Conservation (phyloP, 805 yeast species). For the Danielia reshetovae region DNA sequence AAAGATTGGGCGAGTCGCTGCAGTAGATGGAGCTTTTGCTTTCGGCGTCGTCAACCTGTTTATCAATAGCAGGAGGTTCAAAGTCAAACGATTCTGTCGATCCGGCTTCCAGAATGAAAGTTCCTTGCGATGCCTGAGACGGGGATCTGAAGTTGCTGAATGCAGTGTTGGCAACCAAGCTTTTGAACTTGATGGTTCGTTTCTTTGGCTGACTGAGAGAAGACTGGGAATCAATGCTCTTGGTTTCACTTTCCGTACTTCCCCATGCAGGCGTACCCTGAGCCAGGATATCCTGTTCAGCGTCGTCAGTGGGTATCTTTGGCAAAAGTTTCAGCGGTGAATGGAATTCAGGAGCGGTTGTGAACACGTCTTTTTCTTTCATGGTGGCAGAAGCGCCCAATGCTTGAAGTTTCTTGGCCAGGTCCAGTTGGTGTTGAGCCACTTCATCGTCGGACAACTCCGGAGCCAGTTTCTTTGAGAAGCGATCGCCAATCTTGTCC, state of each 20-base stretch:
- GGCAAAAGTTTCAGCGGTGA: background rate
- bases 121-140: slow-evolving; percentile 4
- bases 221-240: background rate
- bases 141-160: slow-evolving; percentile 29
- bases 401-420: background rate
- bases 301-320: background rate
- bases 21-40: slow-evolving; percentile 6
- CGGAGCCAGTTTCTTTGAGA: slow-evolving; percentile 1
- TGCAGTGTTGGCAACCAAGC: slow-evolving; percentile 34
- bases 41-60: slow-evolving; percentile 1
- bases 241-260: no score
- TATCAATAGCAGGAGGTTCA: background rate
- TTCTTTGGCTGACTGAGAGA: slow-evolving; percentile 1
- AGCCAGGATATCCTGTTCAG: no score
- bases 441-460: slow-evolving; percentile 2
- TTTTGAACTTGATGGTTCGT: slow-evolving; percentile 7
- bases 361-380: background rate
- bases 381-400: background rate
- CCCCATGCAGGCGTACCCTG: no score
- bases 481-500: slow-evolving; percentile 1
- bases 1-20: slow-evolving; percentile 1
- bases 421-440: background rate
- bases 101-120: background rate
- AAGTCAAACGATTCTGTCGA: background rate
- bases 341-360: slow-evolving; percentile 2